phyloP scores from a whole-genome alignment of 164 flowering plant genomes.

The Chimonanthus salicifolius region DNA sequence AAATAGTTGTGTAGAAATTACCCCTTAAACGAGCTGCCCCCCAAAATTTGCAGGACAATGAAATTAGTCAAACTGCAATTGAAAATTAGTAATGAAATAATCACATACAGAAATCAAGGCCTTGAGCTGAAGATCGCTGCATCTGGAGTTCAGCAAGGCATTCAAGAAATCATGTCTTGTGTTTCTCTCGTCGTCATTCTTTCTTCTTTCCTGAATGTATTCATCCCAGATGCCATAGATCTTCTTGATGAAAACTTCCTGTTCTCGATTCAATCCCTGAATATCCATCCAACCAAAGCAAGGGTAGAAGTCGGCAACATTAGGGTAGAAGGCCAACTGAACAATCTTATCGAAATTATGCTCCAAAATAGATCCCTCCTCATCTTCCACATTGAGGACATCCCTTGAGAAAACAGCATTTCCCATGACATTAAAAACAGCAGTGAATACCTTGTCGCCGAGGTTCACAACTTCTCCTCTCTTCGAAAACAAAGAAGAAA shows the following conservation, averaged over 20 bases:
- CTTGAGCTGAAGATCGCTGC: slow-evolving; percentile 17
- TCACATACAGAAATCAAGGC: slow-evolving; percentile 12
- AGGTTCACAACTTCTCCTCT: slow-evolving; percentile 16
- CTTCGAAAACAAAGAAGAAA: slow-evolving; percentile 6
- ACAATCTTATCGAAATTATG: neutral
- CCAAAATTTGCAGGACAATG: neutral
- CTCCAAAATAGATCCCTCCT: neutral
- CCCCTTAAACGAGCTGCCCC: neutral
- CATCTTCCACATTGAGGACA: slow-evolving; percentile 9
- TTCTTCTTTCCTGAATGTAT: slow-evolving; percentile 12
- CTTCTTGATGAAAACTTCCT: neutral
- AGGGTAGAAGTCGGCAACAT: slow-evolving; percentile 7
- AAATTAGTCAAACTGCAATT: neutral
- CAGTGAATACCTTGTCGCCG: slow-evolving; percentile 16
- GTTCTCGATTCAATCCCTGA: slow-evolving; percentile 7
- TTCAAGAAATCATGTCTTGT: slow-evolving; percentile 17
- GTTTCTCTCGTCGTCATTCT: neutral
- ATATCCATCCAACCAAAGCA: slow-evolving; percentile 1
- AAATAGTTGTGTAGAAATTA: neutral
- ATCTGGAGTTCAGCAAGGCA: slow-evolving; percentile 10
- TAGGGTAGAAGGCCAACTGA: slow-evolving; percentile 1
- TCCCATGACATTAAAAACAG: slow-evolving; percentile 10
- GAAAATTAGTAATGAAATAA: neutral
- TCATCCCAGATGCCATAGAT: slow-evolving; percentile 15
- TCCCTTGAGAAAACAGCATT: slow-evolving; percentile 16